These are phyloP conservation scores for Phylloporus sp. DNA, from an alignment of 768 basidiomycete species.

Conservation along the genomic window DNA sequence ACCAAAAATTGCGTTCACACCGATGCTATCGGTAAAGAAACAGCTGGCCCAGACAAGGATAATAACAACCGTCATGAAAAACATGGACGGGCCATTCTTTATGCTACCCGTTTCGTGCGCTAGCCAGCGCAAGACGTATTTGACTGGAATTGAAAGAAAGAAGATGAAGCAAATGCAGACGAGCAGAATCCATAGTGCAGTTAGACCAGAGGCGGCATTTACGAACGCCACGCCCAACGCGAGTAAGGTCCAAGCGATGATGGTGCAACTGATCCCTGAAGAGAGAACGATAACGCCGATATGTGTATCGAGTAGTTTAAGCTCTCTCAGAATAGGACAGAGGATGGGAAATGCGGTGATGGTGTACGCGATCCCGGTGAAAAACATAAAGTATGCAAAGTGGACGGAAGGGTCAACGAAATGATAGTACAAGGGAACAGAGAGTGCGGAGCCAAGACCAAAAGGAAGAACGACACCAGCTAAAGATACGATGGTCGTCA, in stretches of 20 bases:
- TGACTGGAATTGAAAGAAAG: conserved; percentile 66
- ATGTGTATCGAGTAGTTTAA: conserved; percentile 85
- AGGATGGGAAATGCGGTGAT: conserved; percentile 86
- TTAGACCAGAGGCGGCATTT: conserved; percentile 78
- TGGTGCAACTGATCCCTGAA: conserved; percentile 86
- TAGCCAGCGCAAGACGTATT: conserved; percentile 59
- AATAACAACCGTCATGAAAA: conserved; percentile 87
- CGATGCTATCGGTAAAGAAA: conserved; percentile 91
- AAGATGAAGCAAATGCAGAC: conserved; percentile 71
- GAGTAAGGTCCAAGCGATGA: conserved; percentile 83
- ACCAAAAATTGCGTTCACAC: conserved; percentile 91
- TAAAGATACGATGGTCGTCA: conserved; percentile 65
- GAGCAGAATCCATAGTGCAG: conserved; percentile 81
- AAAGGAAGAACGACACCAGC: conserved; percentile 88
- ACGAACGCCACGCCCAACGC: conserved; percentile 91
- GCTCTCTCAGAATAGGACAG: conserved; percentile 83
- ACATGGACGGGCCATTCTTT: conserved; percentile 79
- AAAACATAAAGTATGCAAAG: conserved; percentile 91
- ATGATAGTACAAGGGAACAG: conserved; percentile 44
- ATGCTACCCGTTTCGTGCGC: conserved; percentile 74
- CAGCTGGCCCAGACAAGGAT: conserved; percentile 79
- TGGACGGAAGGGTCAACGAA: conserved; percentile 65
- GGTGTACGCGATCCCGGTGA: conserved; percentile 86
- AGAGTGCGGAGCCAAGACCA: conserved; percentile 70
- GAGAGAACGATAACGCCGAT: conserved; percentile 94